Evolutionary conservation across 2,329 filamentous ascomycete species (phyloP).

Genomic region (Stromatinia cepivora): DNA sequence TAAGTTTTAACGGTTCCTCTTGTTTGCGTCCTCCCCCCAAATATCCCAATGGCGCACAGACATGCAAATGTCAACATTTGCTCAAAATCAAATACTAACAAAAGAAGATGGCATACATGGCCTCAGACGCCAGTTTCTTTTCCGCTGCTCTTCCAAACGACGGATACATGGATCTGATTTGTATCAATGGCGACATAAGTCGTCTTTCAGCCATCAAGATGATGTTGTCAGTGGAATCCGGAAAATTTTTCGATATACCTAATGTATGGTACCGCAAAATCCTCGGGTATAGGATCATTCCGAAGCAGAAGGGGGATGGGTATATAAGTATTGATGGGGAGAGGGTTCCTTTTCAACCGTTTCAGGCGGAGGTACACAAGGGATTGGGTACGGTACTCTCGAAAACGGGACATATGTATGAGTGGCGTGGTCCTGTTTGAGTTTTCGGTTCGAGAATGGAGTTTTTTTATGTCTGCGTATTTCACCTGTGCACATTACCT

Average conservation of each 20-base stretch:
- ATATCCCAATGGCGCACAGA: slow-evolving; percentile 1
- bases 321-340: slow-evolving; percentile 97
- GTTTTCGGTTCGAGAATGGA: not conserved
- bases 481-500: no score
- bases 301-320: slow-evolving; percentile 68
- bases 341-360: slow-evolving; percentile 78
- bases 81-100: not conserved
- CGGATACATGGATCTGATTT: slow-evolving; percentile 82
- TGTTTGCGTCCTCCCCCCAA: not conserved
- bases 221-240: slow-evolving; percentile 69
- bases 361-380: slow-evolving; percentile 86
- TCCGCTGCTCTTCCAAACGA: slow-evolving; percentile 78
- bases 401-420: slow-evolving; percentile 69
- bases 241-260: slow-evolving; percentile 76
- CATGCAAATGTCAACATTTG: not conserved
- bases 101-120: slow-evolving; percentile 81
- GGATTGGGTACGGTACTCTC: slow-evolving; percentile 84
- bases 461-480: not conserved
- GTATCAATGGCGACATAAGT: slow-evolving; percentile 73
- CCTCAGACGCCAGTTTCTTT: slow-evolving; percentile 84
- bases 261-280: slow-evolving; percentile 82
- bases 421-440: slow-evolving; percentile 51
- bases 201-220: slow-evolving; percentile 66
- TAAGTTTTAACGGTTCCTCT: slow-evolving; percentile 45
- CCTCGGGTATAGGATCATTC: slow-evolving; percentile 81